Percentiles rank a stretch among this genome's conserved stretches.
Evolutionary conservation across 495 filamentous ascomycete genomes (phyloP).

Genomic region (Xylaria telfairii): DNA sequence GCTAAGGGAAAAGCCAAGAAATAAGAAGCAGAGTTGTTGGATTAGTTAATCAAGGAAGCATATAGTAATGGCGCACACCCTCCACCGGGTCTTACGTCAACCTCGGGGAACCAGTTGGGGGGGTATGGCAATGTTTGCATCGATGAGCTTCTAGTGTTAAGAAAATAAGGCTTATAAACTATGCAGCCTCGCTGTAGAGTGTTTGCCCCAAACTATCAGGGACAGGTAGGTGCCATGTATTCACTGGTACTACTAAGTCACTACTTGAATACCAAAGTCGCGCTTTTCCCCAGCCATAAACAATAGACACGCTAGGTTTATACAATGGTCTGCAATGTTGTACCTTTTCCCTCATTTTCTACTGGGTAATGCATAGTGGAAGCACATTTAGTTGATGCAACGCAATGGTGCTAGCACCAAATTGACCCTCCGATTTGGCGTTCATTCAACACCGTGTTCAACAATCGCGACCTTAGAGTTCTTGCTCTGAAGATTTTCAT

Average conservation of each 20-base stretch:
- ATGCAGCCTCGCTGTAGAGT: neutral
- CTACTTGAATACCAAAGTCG: neutral
- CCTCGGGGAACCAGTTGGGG: neutral
- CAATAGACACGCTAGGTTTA: neutral
- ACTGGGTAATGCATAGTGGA: neutral
- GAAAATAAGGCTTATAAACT: neutral
- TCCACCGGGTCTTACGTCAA: neutral
- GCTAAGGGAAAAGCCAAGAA: slow-evolving; percentile 50
- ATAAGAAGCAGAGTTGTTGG: slow-evolving; percentile 30
- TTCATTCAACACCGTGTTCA: neutral
- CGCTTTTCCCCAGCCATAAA: neutral
- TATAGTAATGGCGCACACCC: neutral
- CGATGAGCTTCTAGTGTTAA: neutral
- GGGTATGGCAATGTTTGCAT: neutral
- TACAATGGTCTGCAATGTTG: neutral
- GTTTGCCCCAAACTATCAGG: neutral
- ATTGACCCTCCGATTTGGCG: neutral
- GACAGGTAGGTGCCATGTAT: neutral
- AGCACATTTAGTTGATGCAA: neutral
- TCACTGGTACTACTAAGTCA: neutral
- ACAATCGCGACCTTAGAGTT: neutral
- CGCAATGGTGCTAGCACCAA: neutral
- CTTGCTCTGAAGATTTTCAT: neutral
- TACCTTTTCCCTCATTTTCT: neutral
- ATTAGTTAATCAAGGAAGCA: neutral